Percentiles rank a stretch among this genome's conserved stretches.
Evolutionary conservation across 805 yeast species (phyloP).

Genomic region (Cyberlindnera samutprakarnensis): DNA sequence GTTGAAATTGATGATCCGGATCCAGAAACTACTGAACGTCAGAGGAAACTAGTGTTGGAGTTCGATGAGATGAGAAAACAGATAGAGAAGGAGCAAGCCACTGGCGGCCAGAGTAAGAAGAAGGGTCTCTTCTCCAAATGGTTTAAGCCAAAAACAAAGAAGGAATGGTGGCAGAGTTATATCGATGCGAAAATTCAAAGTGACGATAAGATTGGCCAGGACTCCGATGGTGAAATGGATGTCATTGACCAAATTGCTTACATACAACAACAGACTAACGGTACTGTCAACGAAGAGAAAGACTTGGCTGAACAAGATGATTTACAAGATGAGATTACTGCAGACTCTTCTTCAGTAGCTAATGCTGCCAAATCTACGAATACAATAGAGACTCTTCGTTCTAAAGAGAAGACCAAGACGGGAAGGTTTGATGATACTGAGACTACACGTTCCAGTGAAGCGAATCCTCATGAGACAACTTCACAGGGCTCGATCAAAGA

Average conservation of each 20-base stretch:
- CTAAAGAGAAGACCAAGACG: neutral
- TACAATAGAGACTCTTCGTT: no score
- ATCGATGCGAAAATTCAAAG: slow-evolving; percentile 18
- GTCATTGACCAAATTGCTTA: slow-evolving; percentile 1
- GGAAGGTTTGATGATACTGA: no score
- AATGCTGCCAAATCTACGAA: no score
- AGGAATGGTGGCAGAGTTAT: slow-evolving; percentile 46
- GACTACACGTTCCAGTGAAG: no score
- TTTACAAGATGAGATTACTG: neutral
- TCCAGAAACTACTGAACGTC: slow-evolving; percentile 77
- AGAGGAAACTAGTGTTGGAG: slow-evolving; percentile 73
- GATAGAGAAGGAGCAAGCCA: slow-evolving; percentile 37
- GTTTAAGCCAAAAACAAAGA: slow-evolving; percentile 42
- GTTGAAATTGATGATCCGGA: slow-evolving; percentile 95
- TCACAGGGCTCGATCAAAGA: no score
- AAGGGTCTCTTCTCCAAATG: slow-evolving; percentile 34
- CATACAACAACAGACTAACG: neutral
- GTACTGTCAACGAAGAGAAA: neutral
- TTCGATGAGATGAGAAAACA: slow-evolving; percentile 78
- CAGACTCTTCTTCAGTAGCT: no score
- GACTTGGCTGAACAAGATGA: neutral
- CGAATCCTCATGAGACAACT: no score
- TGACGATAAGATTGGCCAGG: slow-evolving; percentile 4
- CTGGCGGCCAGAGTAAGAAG: slow-evolving; percentile 21
- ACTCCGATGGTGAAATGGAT: neutral